These are phyloP conservation scores for Globisporangium recalcitrans DNA, from an alignment of 352 stramenopile species.

Conservation along the genomic window DNA sequence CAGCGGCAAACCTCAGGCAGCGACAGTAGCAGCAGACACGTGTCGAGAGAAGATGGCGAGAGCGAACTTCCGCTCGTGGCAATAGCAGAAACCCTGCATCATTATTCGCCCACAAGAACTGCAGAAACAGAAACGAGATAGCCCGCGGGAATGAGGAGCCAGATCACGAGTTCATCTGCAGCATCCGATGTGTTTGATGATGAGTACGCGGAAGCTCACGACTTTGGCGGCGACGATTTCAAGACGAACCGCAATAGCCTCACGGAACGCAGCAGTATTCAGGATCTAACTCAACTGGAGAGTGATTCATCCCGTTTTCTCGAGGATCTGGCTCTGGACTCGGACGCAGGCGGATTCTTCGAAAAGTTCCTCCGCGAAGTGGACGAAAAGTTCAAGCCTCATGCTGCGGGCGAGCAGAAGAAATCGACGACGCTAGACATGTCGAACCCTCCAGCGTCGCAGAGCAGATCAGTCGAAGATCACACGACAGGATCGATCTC, in stretches of 20 bases:
- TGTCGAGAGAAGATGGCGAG: conserved; percentile 4
- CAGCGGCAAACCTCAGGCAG: neutral
- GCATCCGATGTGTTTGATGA: neutral
- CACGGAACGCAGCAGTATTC: neutral
- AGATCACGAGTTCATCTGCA: neutral
- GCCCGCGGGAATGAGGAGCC: neutral
- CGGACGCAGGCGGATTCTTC: conserved; percentile 15
- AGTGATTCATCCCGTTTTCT: conserved; percentile 11
- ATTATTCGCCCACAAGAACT: neutral
- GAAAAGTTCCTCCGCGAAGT: conserved; percentile 19
- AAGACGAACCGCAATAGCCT: neutral
- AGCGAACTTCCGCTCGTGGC: conserved; percentile 12
- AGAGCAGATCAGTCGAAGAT: neutral
- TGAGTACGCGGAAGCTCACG: neutral
- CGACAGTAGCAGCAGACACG: neutral
- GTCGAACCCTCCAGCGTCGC: too few species aligned
- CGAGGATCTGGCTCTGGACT: conserved; percentile 14
- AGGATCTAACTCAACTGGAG: neutral
- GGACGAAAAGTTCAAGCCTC: conserved; percentile 3
- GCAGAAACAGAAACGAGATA: neutral
- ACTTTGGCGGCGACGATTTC: neutral
- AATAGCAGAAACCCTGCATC: neutral
- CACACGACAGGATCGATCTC: neutral
- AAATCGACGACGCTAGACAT: neutral
- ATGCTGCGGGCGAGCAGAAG: neutral